Conservation (phyloP, 192 early-diverging fungal genomes). For the Coemansia sp. region DNA sequence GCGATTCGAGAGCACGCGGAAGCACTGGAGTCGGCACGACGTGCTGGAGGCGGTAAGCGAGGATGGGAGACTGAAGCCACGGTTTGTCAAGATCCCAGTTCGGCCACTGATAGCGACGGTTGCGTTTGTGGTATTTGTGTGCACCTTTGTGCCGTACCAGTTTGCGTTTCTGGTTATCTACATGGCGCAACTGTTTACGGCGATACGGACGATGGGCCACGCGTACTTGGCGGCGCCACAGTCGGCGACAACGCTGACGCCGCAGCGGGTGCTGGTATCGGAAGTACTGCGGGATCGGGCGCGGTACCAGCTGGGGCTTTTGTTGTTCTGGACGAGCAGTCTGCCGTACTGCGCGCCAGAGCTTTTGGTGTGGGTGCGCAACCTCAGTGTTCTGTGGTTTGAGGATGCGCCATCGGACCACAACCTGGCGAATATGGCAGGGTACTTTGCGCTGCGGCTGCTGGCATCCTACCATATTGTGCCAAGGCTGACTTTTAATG, state of each 20-base stretch:
- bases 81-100: neutral
- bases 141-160: constrained; percentile 69
- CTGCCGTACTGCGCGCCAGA: constrained; percentile 75
- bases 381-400: constrained; percentile 77
- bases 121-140: constrained; percentile 57
- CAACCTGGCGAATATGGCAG: constrained; percentile 36
- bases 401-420: constrained; percentile 79
- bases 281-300: constrained; percentile 38
- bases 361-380: constrained; percentile 77
- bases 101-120: constrained; percentile 30
- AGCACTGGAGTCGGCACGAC: constrained; percentile 8
- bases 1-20: constrained; percentile 3
- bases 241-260: constrained; percentile 23
- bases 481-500: constrained; percentile 15
- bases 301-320: constrained; percentile 66
- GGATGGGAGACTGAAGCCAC: neutral
- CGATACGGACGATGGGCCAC: constrained; percentile 51
- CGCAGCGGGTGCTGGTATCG: constrained; percentile 1
- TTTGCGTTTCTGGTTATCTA: constrained; percentile 70
- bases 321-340: constrained; percentile 67
- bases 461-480: constrained; percentile 33
- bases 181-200: constrained; percentile 56
- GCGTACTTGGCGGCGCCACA: constrained; percentile 13
- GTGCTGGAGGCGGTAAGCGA: constrained; percentile 3
- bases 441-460: constrained; percentile 42